A percentile compares a stretch with the other conserved stretches of the same genome.
These are phyloP conservation scores for Thalassiosira ordinaria DNA, from an alignment of 352 stramenopile species.

Conservation along the genomic window DNA sequence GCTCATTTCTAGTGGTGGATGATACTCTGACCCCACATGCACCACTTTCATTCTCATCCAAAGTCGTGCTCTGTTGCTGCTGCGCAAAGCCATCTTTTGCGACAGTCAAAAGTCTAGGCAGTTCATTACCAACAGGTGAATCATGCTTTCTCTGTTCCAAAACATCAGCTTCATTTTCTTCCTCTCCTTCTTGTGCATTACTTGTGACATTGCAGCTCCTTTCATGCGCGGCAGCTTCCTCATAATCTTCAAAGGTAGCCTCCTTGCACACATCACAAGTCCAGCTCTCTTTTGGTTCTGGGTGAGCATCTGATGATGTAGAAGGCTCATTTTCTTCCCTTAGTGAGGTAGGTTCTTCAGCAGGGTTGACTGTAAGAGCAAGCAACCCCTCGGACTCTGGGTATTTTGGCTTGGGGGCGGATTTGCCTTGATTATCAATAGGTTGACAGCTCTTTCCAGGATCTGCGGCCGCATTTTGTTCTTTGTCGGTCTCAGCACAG, in stretches of 20 bases:
- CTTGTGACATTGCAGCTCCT: not conserved
- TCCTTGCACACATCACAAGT: slow-evolving; percentile 26
- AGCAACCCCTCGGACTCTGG: too few species aligned
- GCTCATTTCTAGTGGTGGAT: not conserved
- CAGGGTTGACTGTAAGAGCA: too few species aligned
- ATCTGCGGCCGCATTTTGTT: not conserved
- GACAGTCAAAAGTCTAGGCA: not conserved
- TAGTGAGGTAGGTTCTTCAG: not conserved
- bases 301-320: not conserved
- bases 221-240: slow-evolving; percentile 16
- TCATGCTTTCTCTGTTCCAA: not conserved
- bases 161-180: not conserved
- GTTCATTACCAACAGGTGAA: too few species aligned
- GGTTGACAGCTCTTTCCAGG: not conserved
- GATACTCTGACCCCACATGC: not conserved
- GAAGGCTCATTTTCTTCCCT: not conserved
- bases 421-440: not conserved
- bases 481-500: not conserved
- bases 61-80: not conserved
- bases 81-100: not conserved
- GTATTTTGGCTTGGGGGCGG: too few species aligned
- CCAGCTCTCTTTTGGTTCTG: not conserved
- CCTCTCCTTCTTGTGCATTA: slow-evolving; percentile 6
- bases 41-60: not conserved
- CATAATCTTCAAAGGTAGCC: slow-evolving; percentile 33